Conservation (phyloP, 305 asterid species). For the Solanum hybrid region DNA sequence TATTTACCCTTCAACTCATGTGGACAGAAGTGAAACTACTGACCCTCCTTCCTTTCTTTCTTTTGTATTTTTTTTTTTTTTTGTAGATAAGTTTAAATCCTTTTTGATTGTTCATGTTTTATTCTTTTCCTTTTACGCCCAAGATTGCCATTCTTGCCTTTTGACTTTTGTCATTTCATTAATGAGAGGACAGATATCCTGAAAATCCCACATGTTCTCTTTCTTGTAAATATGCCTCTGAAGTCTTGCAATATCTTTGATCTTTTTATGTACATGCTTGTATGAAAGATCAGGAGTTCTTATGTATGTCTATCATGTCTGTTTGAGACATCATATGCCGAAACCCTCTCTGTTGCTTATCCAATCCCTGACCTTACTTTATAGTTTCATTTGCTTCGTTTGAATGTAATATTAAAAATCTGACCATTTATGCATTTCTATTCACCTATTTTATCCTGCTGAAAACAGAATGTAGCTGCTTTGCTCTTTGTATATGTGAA, state of each 20-base stretch:
- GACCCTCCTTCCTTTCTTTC: not conserved
- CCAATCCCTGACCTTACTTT: not conserved
- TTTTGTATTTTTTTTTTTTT: not conserved
- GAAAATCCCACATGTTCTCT: not conserved
- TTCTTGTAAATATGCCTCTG: not conserved
- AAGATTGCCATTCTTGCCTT: not conserved
- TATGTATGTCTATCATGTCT: not conserved
- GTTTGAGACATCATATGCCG: not conserved
- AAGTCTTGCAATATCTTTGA: not conserved
- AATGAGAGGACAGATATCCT: not conserved
- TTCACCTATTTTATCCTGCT: not conserved
- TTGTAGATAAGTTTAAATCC: not conserved
- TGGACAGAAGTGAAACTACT: not conserved
- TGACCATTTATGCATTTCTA: not conserved
- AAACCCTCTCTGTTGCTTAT: not conserved
- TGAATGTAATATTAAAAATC: not conserved
- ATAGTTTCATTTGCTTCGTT: not conserved
- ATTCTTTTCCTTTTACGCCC: not conserved
- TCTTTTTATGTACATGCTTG: not conserved
- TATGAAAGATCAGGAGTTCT: not conserved
- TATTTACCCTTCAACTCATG: not conserved
- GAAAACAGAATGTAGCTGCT: not conserved
- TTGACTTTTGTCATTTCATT: not conserved
- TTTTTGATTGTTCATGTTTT: not conserved
- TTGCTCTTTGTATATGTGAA: not conserved